Conservation (phyloP, 805 yeast species). For the Nakazawaea anatomiae region DNA sequence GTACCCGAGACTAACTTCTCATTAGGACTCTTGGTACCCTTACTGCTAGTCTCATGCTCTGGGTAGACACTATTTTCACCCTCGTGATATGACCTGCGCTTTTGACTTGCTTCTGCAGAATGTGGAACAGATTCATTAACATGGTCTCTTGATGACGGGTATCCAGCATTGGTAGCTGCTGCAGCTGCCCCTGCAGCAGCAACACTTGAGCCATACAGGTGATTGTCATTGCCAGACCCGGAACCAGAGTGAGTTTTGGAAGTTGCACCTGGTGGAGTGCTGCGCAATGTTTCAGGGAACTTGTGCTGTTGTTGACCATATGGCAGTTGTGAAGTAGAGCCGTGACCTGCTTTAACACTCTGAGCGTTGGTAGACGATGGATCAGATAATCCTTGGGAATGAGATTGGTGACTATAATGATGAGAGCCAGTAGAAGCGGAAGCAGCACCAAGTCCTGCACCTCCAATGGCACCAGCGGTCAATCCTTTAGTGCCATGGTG, state of each 20-base stretch:
- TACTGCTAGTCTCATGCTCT: background rate
- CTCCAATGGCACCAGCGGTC: background rate
- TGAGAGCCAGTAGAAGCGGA: background rate
- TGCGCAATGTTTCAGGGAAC: background rate
- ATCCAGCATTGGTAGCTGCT: background rate
- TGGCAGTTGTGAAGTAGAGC: background rate
- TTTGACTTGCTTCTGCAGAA: conserved; percentile 1
- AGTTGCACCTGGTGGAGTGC: background rate
- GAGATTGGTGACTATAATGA: no score
- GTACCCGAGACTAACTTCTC: conserved; percentile 5
- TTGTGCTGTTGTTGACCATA: background rate
- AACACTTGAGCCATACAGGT: background rate
- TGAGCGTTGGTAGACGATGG: background rate
- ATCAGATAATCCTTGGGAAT: no score
- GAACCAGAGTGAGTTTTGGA: no score
- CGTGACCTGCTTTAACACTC: background rate
- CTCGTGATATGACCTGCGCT: background rate
- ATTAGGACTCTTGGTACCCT: background rate
- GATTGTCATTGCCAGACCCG: no score
- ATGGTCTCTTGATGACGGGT: background rate
- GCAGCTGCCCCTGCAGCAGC: conserved; percentile 2
- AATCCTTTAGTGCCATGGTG: background rate
- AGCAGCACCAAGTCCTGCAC: conserved; percentile 1
- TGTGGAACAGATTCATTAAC: conserved; percentile 1
- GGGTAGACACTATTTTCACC: conserved; percentile 7